Evolutionary conservation across 202 grass and related monocot species (phyloP).

Genomic region (Carex sylvatica): DNA sequence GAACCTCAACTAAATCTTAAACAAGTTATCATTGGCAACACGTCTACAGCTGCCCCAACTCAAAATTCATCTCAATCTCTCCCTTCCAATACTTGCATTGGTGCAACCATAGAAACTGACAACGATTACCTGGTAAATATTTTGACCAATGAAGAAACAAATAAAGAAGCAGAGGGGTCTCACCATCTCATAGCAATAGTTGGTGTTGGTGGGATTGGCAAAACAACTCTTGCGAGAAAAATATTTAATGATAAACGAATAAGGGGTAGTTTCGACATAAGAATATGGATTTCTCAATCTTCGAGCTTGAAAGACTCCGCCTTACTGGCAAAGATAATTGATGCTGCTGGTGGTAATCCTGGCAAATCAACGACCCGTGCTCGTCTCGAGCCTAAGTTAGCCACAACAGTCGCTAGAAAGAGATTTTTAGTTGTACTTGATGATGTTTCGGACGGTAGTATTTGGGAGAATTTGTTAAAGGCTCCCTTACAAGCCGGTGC

Average conservation of each 20-base stretch:
- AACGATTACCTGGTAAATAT: slow-evolving; percentile 19
- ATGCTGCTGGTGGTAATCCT: slow-evolving; percentile 30
- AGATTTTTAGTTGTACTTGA: slow-evolving; percentile 59
- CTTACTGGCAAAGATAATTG: slow-evolving; percentile 53
- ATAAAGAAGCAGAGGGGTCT: not conserved
- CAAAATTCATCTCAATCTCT: not conserved
- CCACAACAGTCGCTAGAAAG: slow-evolving; percentile 27
- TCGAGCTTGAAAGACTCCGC: slow-evolving; percentile 33
- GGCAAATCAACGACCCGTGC: slow-evolving; percentile 23
- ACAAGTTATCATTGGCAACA: not conserved
- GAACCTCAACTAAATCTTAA: slow-evolving; percentile 47
- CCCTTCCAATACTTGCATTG: slow-evolving; percentile 6
- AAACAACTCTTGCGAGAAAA: slow-evolving; percentile 53
- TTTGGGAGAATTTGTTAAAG: slow-evolving; percentile 48
- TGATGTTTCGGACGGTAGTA: slow-evolving; percentile 38
- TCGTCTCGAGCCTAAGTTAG: slow-evolving; percentile 33
- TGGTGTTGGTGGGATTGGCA: slow-evolving; percentile 56
- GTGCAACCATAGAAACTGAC: slow-evolving; percentile 40
- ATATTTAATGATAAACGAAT: slow-evolving; percentile 51
- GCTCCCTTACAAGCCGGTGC: slow-evolving; percentile 29
- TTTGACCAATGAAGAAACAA: slow-evolving; percentile 12
- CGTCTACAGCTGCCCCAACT: not conserved
- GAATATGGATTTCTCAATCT: slow-evolving; percentile 45
- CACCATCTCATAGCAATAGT: slow-evolving; percentile 41
- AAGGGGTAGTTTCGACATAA: slow-evolving; percentile 30